phyloP scores from a whole-genome alignment of 495 filamentous ascomycete genomes.

The Talaromyces trachyspermus region DNA sequence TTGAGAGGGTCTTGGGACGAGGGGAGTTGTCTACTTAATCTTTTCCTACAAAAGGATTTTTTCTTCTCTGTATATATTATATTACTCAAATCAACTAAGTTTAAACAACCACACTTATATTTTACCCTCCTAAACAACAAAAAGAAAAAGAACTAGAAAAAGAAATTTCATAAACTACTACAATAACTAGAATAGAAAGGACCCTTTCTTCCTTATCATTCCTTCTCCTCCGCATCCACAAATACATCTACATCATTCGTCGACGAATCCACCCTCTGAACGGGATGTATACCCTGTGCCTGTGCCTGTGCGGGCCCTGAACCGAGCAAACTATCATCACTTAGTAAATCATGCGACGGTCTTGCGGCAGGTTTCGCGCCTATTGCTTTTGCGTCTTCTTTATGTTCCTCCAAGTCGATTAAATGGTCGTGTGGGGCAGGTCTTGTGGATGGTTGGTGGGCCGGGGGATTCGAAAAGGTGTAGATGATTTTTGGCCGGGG shows the following conservation, averaged over 20 bases:
- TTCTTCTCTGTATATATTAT: no score
- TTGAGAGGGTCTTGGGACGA: slow-evolving; percentile 33
- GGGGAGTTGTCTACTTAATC: slow-evolving; percentile 33
- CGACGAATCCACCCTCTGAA: slow-evolving; percentile 42
- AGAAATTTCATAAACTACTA: no score
- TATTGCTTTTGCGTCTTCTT: slow-evolving; percentile 7
- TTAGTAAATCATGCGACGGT: slow-evolving; percentile 3
- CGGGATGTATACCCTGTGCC: slow-evolving; percentile 7
- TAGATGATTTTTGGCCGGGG: slow-evolving; percentile 52
- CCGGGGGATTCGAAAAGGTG: slow-evolving; percentile 37
- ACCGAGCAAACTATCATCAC: background rate
- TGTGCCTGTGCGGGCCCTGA: slow-evolving; percentile 1
- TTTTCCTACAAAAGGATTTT: slow-evolving; percentile 1
- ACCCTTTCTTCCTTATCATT: no score
- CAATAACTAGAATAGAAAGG: background rate
- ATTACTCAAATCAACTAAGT: no score
- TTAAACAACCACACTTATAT: no score
- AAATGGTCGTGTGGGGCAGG: slow-evolving; percentile 16
- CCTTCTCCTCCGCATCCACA: slow-evolving; percentile 46
- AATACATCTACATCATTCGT: slow-evolving; percentile 48
- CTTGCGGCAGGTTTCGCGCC: slow-evolving; percentile 5
- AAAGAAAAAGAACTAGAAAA: no score
- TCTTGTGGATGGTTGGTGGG: slow-evolving; percentile 17
- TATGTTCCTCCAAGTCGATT: slow-evolving; percentile 30
- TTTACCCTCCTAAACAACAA: no score